These are phyloP conservation scores for Rosa hybrid DNA, from an alignment of 331 rosid species.

Conservation along the genomic window DNA sequence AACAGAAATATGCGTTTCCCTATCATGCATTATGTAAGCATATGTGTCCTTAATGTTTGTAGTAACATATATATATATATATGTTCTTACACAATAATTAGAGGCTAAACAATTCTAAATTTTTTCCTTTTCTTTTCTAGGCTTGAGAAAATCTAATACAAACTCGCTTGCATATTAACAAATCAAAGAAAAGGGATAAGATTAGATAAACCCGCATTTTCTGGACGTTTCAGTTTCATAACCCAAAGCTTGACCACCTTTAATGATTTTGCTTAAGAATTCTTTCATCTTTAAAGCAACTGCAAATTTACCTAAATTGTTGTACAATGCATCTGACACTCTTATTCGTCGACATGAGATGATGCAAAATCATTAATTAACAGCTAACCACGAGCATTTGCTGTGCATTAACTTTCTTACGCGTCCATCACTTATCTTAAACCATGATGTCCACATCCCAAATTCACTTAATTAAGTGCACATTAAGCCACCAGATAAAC, in stretches of 20 bases:
- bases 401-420: background rate
- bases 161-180: no score
- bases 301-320: background rate
- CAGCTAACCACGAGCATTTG: background rate
- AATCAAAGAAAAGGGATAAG: no score
- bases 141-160: no score
- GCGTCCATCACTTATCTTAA: background rate
- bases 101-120: background rate
- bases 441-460: background rate
- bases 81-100: constrained; percentile 5
- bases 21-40: constrained; percentile 6
- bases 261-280: background rate
- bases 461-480: constrained; percentile 14
- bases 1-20: background rate
- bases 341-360: background rate
- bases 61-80: background rate
- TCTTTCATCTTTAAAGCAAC: background rate
- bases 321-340: background rate
- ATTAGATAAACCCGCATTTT: background rate
- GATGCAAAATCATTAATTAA: constrained; percentile 3
- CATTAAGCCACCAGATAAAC: constrained; percentile 1
- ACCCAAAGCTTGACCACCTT: background rate
- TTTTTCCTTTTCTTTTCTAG: background rate
- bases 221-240: background rate
- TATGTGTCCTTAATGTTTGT: constrained; percentile 6